Evolutionary conservation across 225 moss, liverwort and hornwort species (phyloP), one percentile per base, ranked within the genome.

Genomic region (Thuidium tamariscinum): DNA sequence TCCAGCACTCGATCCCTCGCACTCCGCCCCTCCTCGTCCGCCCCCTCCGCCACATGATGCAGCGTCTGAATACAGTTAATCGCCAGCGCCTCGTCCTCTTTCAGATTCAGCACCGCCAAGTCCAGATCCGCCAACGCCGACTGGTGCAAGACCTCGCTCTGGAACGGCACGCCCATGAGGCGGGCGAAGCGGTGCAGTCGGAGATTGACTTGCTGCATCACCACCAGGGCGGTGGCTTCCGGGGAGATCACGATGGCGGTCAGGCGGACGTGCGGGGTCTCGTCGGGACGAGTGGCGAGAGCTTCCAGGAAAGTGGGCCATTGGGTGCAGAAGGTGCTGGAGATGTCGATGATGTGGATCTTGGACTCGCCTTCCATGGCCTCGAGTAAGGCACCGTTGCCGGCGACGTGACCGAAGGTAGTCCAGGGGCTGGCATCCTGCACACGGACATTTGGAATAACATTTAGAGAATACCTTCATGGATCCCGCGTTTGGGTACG

Each of bases 351-450:
- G 30, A 95, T 93, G 57, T 94, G 95, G 39, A 96, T 92, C 61
- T 88, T 91, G 70, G 85, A 86, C 46, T 95, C 95, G 44, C 94
- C 95, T 30, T 90, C 93, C 84, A 95, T 89, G 30, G 90, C 95
- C 84, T 96, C 94, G 67, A 94, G 88, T 30, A 96, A 86, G 26
- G 94, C 93, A 62, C 94, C 95, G 55, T 95, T 95, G 29, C 91
- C 89, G 3, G 95, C 95, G 20, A 94, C 94, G 88, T 95, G 95
- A 42, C 94, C 96, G 83, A 94, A 96, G 8, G 93, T 94, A 27
- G 94, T 94, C 94, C 96, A 96, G 11, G 95, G 95, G 84, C 96
- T 96, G n/a, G 92, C 95, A 48, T 95, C 95, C 91, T 90, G 87
- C 68, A 30, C 36, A 26, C 10, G 14, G 14, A 8, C 49, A 76